A percentile compares a stretch with the other conserved stretches of the same genome.
These are phyloP conservation scores for Phytophthora cajani DNA, from an alignment of 352 stramenopile species.

Conservation along the genomic window DNA sequence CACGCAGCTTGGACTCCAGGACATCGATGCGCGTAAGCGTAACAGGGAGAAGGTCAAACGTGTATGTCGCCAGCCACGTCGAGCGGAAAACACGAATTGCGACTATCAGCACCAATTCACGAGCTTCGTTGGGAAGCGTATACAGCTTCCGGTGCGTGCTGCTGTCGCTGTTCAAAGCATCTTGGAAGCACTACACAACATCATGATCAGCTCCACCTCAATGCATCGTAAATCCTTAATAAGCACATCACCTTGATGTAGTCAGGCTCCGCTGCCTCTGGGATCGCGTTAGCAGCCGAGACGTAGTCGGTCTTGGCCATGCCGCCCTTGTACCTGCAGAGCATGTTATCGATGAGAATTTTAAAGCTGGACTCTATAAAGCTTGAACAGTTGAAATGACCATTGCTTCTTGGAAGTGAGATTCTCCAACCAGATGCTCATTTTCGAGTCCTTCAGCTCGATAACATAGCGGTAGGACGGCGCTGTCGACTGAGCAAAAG, in stretches of 20 bases:
- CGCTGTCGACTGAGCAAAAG: background rate
- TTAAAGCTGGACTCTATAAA: background rate
- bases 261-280: background rate
- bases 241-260: background rate
- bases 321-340: background rate
- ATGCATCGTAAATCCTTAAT: no score
- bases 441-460: background rate
- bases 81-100: constrained; percentile 1
- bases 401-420: background rate
- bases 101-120: background rate
- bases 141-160: background rate
- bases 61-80: background rate
- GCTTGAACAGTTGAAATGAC: background rate
- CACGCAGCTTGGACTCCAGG: constrained; percentile 11
- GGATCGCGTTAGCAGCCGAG: background rate
- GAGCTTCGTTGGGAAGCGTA: background rate
- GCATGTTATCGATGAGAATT: background rate
- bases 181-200: constrained; percentile 3
- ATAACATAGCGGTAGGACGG: background rate
- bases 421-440: background rate
- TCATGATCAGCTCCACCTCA: no score
- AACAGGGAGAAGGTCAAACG: constrained; percentile 7
- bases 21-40: constrained; percentile 13
- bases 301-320: constrained; percentile 4
- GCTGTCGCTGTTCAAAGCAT: background rate